Base-by-base conservation (phyloP, 371 early-diverging fungal genomes). In the Pancytospora epiphaga region DNA sequence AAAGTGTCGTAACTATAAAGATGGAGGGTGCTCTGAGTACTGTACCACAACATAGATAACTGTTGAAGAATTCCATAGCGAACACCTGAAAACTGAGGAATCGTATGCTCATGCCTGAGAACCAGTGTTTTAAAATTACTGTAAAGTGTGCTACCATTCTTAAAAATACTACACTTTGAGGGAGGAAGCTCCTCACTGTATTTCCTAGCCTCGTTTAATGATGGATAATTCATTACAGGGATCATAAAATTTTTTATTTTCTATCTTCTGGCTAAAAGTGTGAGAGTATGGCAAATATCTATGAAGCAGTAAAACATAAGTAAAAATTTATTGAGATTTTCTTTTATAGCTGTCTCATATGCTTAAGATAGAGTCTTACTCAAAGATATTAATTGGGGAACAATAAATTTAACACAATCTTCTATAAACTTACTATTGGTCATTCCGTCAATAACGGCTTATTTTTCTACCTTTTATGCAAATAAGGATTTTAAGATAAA, bases 1-100 rank as follows among this genome's bases (percentile, higher is more conserved):
- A 57, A 66, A 15, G 50, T 52, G 3, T 63, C 63, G 40, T 74
- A 77, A 33, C 56, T 74, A 49, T 57, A 77, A 12, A 77, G 50
- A 27, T 39, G 58, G 3, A 77, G 37, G 3, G 37, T 68, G 29
- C 70, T 62, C 30, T 67, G 43, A 19, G 54, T 40, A 3, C 69
- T 29, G 33, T 63, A 58, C 71, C 75, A 77, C 19, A 77, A 32
- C n/a, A 63, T 19, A 50, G 33, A 36, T 50, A 77, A 56, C 18
- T 65, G 68, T 19, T 65, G 58, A 15, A 77, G 29, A 33, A 77
- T 65, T 9, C 77, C 77, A 56, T 9, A 32, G 43, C 62, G 25
- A 32, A 61, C 58, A 50, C 61, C 54, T 15, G 58, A 50, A 33
- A 58, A 30, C 0, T 6, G n/a, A 27, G 77, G 70, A 30, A 73